Base-by-base conservation (phyloP, 1,284 basidiomycete species). In the Tremellales sp. region DNA sequence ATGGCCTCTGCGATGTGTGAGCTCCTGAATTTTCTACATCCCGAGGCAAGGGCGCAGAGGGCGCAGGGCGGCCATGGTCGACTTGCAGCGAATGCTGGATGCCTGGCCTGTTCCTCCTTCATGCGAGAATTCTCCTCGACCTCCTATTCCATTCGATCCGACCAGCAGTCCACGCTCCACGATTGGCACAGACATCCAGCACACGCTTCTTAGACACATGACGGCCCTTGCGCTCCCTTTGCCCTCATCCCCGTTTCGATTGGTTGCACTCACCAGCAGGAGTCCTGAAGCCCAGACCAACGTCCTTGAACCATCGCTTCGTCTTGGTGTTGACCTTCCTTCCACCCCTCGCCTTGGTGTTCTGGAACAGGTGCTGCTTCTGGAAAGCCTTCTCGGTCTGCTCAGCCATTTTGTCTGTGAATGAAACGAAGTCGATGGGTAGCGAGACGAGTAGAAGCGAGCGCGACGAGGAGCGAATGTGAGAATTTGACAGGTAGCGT, bases 231-330 rank as follows among this genome's bases (percentile, higher is more conserved):
- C n/a, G n/a, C n/a, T n/a, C n/a, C n/a, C n/a, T n/a, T n/a, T n/a
- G n/a, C n/a, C n/a, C n/a, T n/a, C n/a, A n/a, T 31, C 22, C 21
- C 43, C 22, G 43, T 15, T 25, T 24, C 37, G 8, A 31, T 43
- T 26, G 25, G 29, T 40, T 22, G 19, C 15, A 67, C 68, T 62
- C 56, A 71, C 68, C 68, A 64, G 60, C 31, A 53, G 96, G 96
- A 50, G 92, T 98, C 84, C 94, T 94, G 81, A 91, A 96, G 50
- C 91, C 92, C 53, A 97, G 81, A 70, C 92, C 92, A 74, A 96
- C 88, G 78, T 97, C 91, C 82, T 97, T 98, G 82, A 91, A 97
- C 96, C 96, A 99, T 76, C 96, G 82, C 83, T 87, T 94, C 65
- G 91, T 87, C 82, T 87, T 97, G 66, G 90, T 90, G 56, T 85